Conservation (phyloP, 2,329 filamentous ascomycete species). For the Ophiostoma triangulosporum region DNA sequence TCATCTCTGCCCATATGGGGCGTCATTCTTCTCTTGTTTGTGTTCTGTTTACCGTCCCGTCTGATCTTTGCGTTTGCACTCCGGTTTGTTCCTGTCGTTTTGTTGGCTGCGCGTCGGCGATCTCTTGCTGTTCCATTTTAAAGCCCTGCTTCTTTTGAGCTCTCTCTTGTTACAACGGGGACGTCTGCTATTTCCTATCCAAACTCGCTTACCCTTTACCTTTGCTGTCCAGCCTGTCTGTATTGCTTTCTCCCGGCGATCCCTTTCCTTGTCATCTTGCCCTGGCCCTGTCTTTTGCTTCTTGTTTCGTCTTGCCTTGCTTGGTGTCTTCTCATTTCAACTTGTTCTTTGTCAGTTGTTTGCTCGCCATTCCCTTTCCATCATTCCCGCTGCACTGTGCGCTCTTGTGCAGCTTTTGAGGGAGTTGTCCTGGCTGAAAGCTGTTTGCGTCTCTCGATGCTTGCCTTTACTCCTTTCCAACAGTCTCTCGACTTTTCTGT, state of each 20-base stretch:
- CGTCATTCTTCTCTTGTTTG: background rate
- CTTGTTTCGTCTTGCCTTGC: background rate
- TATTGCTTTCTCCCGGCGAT: background rate
- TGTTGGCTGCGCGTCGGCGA: background rate
- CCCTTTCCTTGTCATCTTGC: background rate
- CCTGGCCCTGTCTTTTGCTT: background rate
- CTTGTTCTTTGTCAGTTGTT: background rate
- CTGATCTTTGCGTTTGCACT: slow-evolving; percentile 29
- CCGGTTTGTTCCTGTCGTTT: slow-evolving; percentile 12
- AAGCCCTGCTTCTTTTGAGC: slow-evolving; percentile 8
- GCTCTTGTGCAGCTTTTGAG: slow-evolving; percentile 1
- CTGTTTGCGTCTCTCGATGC: background rate
- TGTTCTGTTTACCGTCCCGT: background rate
- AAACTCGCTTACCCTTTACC: slow-evolving; percentile 3
- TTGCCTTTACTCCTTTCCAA: background rate
- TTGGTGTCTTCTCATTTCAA: slow-evolving; percentile 1
- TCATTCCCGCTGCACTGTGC: background rate
- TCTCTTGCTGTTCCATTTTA: background rate
- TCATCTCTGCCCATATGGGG: slow-evolving; percentile 47
- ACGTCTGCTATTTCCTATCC: slow-evolving; percentile 2
- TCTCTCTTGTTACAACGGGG: slow-evolving; percentile 2
- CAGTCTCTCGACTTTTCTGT: background rate
- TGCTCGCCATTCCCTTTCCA: slow-evolving; percentile 3
- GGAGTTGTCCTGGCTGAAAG: background rate
- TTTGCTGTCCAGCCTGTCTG: background rate